Base-by-base conservation (phyloP, 208 protist genomes). In the Wallacemonas collosoma region DNA sequence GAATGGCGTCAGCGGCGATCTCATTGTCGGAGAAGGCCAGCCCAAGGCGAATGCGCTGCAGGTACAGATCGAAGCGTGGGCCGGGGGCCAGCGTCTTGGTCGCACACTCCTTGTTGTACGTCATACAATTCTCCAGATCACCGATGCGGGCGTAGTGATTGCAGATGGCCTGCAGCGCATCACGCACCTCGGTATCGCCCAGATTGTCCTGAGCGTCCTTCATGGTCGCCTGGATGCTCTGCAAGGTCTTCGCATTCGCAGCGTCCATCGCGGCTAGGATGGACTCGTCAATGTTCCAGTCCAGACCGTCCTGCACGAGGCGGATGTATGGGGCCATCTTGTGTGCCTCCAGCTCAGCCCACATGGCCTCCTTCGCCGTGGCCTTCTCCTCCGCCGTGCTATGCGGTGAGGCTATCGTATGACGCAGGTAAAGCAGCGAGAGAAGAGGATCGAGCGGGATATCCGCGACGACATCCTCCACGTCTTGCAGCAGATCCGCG, bases 121-220 rank as follows among this genome's bases (percentile, higher is more conserved):
- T 84, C 44, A 98, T 62, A 75, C 97, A 98, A 67, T 88, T 89
- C 68, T 98, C 92, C 71, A 98, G 96, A 71, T 99, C 98, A 17
- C 97, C 98, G 76, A 99, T 99, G 58, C 89, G 77, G 63, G 90
- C 91, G 77, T 94, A 97, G 83, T 97, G 93, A 55, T 97, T 85
- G 48, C 98, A 97, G 71, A 94, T 95, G 7, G 81, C 95, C 65
- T 98, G 76, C n/a, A 98, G 75, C 12, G 86, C 93, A 38, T 99
- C 98, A 56, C 98, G 94, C 26, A 99, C 94, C 82, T 99, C 98
- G 56, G 88, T 97, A 79, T 99, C 98, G 55, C 98, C 98, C 26
- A 98, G 87, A 79, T 99, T 99, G 70, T 99, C 91, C 64, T 97
- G 86, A 11, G 97, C 97, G 77, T 99, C 98, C 69, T 89, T 83